Evolutionary conservation across 148 eudicot species (phyloP), one percentile per base, ranked within the genome.

Genomic region (Dysphania ambrosioides): DNA sequence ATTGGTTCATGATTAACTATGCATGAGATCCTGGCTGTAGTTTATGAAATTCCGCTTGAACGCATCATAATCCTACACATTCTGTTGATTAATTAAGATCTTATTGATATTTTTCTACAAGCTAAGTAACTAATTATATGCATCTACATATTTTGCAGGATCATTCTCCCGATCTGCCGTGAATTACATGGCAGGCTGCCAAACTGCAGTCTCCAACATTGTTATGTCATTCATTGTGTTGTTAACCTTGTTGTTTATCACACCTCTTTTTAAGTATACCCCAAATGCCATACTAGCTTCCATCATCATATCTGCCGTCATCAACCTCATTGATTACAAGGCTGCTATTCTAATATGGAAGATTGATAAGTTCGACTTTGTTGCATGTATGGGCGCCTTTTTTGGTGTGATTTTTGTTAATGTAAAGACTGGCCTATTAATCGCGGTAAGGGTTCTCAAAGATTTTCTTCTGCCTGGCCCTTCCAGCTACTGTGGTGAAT

Each of bases 141-240:
- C 70, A 26, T 66, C 24, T 38, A 21, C 18, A 44, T 42, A 29
- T 23, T 13, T 36, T 77, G 79, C 92, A 93, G 98, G 98, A 55
- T 93, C 98, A 30, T 93, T 93, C 81, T 93, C 98, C 36, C 87
- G 98, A 13, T 90, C 98, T 47, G 98, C 98, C 12, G 98, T 93
- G 30, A 93, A 93, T 71, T 91, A 74, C 86, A 91, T 89, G 93
- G 89, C 98, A 34, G 98, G 98, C 41, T 93, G 98, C 80, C 84
- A 85, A 78, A 89, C 98, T 19, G 92, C 90, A 12, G 86, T 89
- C 41, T 93, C 98, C 0, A 93, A 93, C 79, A 84, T 93, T 4
- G 78, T 93, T 60, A 93, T 93, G 98, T 89, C 97, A 8, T 11
- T 75, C 19, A 81, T 89, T 29, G 92, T 93, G 31, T 78, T 93